Percentiles rank a stretch among this genome's conserved stretches.
phyloP scores from a whole-genome alignment of 441 rosid genomes.

The Aleurites moluccanus region DNA sequence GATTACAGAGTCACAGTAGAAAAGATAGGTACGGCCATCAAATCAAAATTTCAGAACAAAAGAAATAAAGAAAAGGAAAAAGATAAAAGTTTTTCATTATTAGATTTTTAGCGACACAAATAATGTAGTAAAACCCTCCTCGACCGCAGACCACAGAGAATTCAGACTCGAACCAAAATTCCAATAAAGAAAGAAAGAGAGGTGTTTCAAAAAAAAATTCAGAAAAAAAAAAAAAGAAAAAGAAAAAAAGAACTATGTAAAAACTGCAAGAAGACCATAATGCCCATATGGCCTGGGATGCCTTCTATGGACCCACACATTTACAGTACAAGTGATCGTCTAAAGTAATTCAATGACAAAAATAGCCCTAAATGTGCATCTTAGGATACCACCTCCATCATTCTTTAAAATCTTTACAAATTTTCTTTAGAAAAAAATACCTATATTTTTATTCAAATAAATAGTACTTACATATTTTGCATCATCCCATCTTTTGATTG shows the following conservation, averaged over 20 bases:
- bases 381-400: neutral
- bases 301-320: neutral
- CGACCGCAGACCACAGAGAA: neutral
- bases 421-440: no score
- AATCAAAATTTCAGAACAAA: slow-evolving; percentile 30
- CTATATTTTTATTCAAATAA: no score
- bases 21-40: slow-evolving; percentile 38
- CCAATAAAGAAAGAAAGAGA: neutral
- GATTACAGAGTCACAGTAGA: slow-evolving; percentile 23
- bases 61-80: neutral
- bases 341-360: neutral
- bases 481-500: no score
- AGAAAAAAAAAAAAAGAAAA: no score
- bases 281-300: no score
- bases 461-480: no score
- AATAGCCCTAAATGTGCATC: neutral
- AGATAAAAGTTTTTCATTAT: neutral
- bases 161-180: neutral
- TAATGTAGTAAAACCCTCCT: neutral
- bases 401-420: no score
- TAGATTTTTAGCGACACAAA: no score
- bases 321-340: neutral
- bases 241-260: no score
- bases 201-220: no score
- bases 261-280: neutral